Evolutionary conservation across 352 stramenopile species (phyloP).

Genomic region (Phytophthora sp.): DNA sequence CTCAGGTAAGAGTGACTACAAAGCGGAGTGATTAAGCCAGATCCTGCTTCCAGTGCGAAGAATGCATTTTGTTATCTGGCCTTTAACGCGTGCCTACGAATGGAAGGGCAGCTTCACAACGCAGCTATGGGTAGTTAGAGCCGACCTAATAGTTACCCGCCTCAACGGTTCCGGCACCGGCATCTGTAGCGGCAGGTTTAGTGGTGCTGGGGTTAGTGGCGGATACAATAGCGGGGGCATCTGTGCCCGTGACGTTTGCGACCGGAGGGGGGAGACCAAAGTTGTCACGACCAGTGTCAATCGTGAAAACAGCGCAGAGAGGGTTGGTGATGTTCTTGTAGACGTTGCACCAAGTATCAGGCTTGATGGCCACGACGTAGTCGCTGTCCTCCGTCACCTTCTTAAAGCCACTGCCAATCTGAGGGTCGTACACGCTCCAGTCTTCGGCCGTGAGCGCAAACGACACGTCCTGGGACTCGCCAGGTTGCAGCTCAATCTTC

Average conservation of each 20-base stretch:
- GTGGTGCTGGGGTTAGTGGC: neutral
- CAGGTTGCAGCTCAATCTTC: conserved; percentile 66
- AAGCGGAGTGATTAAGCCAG: no score
- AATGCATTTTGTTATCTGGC: no score
- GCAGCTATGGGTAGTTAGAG: no score
- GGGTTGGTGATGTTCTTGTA: conserved; percentile 49
- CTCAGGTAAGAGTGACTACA: no score
- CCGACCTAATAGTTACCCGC: conserved; percentile 23
- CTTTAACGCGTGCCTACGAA: no score
- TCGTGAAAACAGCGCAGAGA: conserved; percentile 49
- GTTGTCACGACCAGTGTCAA: conserved; percentile 30
- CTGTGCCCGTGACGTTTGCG: conserved; percentile 3
- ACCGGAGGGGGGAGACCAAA: conserved; percentile 19
- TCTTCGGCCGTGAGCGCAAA: conserved; percentile 50
- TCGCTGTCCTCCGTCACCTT: conserved; percentile 60
- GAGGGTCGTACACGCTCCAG: conserved; percentile 64
- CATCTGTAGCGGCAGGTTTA: conserved; percentile 3
- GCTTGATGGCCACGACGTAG: conserved; percentile 69
- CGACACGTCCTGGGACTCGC: conserved; percentile 36
- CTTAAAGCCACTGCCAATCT: conserved; percentile 64
- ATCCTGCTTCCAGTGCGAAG: no score
- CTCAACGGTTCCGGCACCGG: conserved; percentile 24
- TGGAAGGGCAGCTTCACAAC: no score
- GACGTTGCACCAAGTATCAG: conserved; percentile 71
- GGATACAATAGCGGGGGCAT: neutral